phyloP scores from a whole-genome alignment of 164 flowering plant genomes.

The Vitis cinerea region DNA sequence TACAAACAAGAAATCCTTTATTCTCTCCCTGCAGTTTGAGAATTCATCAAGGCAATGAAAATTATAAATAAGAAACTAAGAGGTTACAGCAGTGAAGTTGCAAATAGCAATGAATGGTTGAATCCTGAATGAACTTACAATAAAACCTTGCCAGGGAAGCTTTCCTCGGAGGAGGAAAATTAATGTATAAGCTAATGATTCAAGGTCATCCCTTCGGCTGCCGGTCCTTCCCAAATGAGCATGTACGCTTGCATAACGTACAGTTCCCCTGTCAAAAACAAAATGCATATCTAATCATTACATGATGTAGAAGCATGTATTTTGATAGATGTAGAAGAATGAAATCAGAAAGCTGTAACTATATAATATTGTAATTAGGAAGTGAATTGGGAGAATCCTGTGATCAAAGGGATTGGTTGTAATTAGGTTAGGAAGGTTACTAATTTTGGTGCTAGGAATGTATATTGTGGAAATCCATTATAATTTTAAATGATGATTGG shows the following conservation, averaged over 20 bases:
- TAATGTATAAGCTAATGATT: conserved; percentile 59
- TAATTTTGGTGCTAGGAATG: no score
- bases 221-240: conserved; percentile 69
- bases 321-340: no score
- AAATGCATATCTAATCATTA: neutral
- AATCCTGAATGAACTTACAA: conserved; percentile 25
- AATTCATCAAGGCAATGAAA: conserved; percentile 8
- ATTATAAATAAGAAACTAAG: neutral
- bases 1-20: conserved; percentile 61
- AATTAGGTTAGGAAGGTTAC: no score
- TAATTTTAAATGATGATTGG: no score
- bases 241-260: conserved; percentile 71
- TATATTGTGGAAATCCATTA: no score
- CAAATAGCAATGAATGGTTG: conserved; percentile 2
- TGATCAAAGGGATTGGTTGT: no score
- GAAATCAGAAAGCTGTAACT: no score
- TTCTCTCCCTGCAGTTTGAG: conserved; percentile 54
- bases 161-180: conserved; percentile 57
- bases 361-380: no score
- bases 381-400: no score
- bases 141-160: conserved; percentile 64
- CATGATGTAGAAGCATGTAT: no score
- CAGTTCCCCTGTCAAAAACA: conserved; percentile 50
- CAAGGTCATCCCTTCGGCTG: conserved; percentile 71
- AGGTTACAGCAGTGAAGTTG: neutral